These are phyloP conservation scores for Saccharomyces hybrid DNA, from an alignment of 1,139 yeast species.

Conservation along the genomic window DNA sequence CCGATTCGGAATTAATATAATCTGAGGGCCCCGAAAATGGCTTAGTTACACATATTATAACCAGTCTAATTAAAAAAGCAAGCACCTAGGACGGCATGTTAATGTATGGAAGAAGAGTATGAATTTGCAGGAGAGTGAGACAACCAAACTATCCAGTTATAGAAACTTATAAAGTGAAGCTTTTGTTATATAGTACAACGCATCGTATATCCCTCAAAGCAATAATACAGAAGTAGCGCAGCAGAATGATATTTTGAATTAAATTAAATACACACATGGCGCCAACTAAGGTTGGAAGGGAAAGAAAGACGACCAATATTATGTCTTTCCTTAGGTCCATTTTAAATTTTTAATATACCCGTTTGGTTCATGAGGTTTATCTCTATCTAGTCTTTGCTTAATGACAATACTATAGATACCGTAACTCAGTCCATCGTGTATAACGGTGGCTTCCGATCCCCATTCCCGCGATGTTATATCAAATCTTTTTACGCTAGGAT, in stretches of 20 bases:
- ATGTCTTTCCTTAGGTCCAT: background rate
- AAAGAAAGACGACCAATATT: background rate
- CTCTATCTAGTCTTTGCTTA: slow-evolving; percentile 7
- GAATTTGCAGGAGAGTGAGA: background rate
- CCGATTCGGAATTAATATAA: background rate
- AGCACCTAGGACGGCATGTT: background rate
- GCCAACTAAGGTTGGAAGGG: background rate
- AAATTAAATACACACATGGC: background rate
- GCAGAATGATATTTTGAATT: background rate
- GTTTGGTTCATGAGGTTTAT: background rate
- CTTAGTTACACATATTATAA: background rate
- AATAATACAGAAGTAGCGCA: background rate
- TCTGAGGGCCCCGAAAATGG: background rate
- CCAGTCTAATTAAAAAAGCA: background rate
- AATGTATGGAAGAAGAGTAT: background rate
- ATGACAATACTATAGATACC: slow-evolving; percentile 24
- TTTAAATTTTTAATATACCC: slow-evolving; percentile 3
- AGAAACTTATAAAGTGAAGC: background rate
- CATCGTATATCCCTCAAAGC: background rate
- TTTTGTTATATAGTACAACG: background rate
- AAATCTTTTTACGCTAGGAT: slow-evolving; percentile 55
- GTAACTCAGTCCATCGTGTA: slow-evolving; percentile 30
- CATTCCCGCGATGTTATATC: slow-evolving; percentile 72
- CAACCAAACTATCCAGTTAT: background rate
- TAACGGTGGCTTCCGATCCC: slow-evolving; percentile 30